phyloP scores from a whole-genome alignment of 345 rosid species.

The Zanthoxylum bungeanum region DNA sequence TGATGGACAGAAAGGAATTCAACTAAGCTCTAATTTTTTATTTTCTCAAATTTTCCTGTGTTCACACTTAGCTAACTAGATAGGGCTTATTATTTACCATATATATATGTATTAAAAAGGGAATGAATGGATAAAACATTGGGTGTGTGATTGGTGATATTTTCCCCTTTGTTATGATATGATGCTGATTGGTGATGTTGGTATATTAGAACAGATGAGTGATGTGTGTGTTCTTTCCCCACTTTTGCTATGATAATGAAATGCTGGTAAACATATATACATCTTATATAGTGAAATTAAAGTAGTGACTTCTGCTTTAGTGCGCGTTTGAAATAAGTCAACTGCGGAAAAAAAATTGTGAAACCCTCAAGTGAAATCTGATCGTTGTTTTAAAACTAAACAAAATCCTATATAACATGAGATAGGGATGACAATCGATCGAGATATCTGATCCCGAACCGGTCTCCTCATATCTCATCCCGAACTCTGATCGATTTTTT shows the following conservation, averaged over 20 bases:
- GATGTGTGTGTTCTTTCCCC: background rate
- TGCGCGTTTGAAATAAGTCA: too few relatives aligned
- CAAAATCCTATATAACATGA: too few relatives aligned
- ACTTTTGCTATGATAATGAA: background rate
- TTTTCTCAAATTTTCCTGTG: slow-evolving; percentile 7
- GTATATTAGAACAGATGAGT: background rate
- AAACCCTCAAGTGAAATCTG: too few relatives aligned
- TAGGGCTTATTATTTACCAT: background rate
- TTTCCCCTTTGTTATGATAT: background rate
- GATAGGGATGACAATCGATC: too few relatives aligned
- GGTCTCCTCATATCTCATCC: too few relatives aligned
- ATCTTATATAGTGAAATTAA: background rate
- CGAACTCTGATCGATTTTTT: too few relatives aligned
- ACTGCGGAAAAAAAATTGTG: too few relatives aligned
- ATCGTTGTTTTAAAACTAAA: too few relatives aligned
- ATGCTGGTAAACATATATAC: background rate
- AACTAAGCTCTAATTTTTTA: background rate
- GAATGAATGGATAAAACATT: slow-evolving; percentile 14
- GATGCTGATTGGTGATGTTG: background rate
- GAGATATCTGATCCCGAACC: too few relatives aligned
- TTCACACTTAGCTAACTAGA: slow-evolving; percentile 33
- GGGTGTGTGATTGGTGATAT: background rate
- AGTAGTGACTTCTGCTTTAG: too few relatives aligned
- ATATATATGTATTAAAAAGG: slow-evolving; percentile 6
- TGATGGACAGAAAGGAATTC: background rate